Conservation (phyloP, 495 filamentous ascomycete species). For the Neurospora sp. region DNA sequence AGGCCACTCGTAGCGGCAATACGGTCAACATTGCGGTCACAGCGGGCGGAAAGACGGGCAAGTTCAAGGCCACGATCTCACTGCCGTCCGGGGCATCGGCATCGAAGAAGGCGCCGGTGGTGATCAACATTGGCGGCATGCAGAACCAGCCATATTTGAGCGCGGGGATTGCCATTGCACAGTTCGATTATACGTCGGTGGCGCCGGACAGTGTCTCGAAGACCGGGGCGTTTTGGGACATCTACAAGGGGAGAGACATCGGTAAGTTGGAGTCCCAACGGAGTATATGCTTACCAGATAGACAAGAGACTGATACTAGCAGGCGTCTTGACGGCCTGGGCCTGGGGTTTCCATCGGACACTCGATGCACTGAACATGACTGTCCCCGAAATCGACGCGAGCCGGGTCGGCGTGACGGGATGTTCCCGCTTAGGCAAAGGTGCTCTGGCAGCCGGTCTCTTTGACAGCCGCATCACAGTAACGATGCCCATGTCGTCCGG, state of each 20-base stretch:
- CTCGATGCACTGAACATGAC: conserved; percentile 41
- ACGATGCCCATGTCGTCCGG: conserved; percentile 48
- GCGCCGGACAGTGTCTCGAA: conserved; percentile 42
- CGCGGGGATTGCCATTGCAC: conserved; percentile 41
- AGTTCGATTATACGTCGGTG: conserved; percentile 41
- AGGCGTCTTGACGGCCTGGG: conserved; percentile 44
- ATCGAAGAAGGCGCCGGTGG: conserved; percentile 34
- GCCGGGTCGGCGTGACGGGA: conserved; percentile 39
- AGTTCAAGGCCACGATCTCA: conserved; percentile 34
- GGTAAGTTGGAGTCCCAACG: conserved; percentile 19
- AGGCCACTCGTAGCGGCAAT: conserved; percentile 38
- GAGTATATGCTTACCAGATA: neutral
- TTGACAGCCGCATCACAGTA: conserved; percentile 42
- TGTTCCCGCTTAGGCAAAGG: conserved; percentile 44
- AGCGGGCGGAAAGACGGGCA: conserved; percentile 35
- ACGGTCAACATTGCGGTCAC: conserved; percentile 38
- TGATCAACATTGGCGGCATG: conserved; percentile 47
- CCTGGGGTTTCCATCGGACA: conserved; percentile 44
- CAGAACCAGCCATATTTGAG: conserved; percentile 39
- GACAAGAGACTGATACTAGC: neutral
- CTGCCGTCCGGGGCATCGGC: conserved; percentile 31
- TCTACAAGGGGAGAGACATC: conserved; percentile 43
- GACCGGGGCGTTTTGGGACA: conserved; percentile 41
- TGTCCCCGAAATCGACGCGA: conserved; percentile 39
- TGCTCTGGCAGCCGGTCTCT: conserved; percentile 40